phyloP scores from a whole-genome alignment of 345 rosid genomes.

The Barbarea vulgaris region DNA sequence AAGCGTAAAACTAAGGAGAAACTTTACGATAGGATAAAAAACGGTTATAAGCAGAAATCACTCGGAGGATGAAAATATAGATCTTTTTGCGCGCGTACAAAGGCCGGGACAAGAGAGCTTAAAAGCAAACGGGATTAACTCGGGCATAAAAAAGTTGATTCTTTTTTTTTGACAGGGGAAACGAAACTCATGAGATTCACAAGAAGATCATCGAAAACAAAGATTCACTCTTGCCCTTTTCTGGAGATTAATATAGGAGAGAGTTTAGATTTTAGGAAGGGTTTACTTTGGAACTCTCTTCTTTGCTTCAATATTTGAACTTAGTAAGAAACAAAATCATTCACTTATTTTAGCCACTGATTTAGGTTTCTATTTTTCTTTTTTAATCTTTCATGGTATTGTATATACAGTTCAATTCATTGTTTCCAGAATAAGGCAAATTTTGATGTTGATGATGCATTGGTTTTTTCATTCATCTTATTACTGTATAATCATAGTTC shows the following conservation, averaged over 20 bases:
- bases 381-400: constrained; percentile 16
- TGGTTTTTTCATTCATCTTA: not conserved
- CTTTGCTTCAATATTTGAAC: constrained; percentile 2
- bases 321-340: constrained; percentile 23
- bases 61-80: constrained; percentile 49
- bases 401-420: constrained; percentile 37
- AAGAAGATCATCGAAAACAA: constrained; percentile 21
- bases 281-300: constrained; percentile 13
- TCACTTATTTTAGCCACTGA: constrained; percentile 3
- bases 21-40: constrained; percentile 60
- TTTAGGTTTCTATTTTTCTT: constrained; percentile 11
- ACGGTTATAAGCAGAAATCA: constrained; percentile 80
- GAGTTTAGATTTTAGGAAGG: constrained; percentile 34
- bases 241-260: constrained; percentile 31
- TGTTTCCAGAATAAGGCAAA: constrained; percentile 30
- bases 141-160: constrained; percentile 8
- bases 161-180: constrained; percentile 26
- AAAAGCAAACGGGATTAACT: not conserved
- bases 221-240: constrained; percentile 18
- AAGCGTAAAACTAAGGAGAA: constrained; percentile 85
- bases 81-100: not conserved
- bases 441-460: constrained; percentile 37
- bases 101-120: constrained; percentile 10
- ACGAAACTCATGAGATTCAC: constrained; percentile 7
- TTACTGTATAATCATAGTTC: not conserved